A percentile compares a stretch with the other conserved stretches of the same genome.
Conservation (phyloP, 768 basidiomycete genomes). For the Panaeolus papilionaceus region DNA sequence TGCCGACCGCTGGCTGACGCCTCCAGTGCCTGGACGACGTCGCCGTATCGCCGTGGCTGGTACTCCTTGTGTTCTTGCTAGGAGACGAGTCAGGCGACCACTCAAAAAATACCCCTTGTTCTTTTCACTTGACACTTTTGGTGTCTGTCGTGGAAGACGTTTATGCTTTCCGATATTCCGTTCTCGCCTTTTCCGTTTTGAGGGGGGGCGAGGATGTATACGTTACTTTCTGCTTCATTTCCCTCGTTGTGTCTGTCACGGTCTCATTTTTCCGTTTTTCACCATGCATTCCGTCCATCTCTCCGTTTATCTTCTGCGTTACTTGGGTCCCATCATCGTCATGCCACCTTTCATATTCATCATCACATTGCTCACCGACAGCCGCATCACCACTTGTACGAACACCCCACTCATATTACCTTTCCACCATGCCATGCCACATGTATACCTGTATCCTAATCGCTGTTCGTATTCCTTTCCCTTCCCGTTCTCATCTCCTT, state of each 20-base stretch:
- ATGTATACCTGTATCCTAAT: background rate
- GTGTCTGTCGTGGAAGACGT: background rate
- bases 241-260: background rate
- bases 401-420: background rate
- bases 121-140: background rate
- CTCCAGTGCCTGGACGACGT: slow-evolving; percentile 5
- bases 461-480: background rate
- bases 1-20: slow-evolving; percentile 4
- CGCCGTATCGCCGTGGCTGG: background rate
- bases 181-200: background rate
- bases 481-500: background rate
- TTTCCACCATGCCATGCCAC: background rate
- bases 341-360: background rate
- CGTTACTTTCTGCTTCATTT: background rate
- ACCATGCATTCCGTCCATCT: slow-evolving; percentile 6
- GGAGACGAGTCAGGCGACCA: background rate
- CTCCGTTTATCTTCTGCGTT: background rate
- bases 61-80: background rate
- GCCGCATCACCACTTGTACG: background rate
- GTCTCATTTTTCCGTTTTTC: background rate
- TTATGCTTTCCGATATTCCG: background rate
- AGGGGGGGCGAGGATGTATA: background rate
- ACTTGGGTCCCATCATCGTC: slow-evolving; percentile 10
- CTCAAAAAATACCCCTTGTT: background rate
- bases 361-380: background rate